A percentile compares a stretch with the other conserved stretches of the same genome.
Conservation (phyloP, 352 stramenopile genomes). For the Elongisporangium anandrum region DNA sequence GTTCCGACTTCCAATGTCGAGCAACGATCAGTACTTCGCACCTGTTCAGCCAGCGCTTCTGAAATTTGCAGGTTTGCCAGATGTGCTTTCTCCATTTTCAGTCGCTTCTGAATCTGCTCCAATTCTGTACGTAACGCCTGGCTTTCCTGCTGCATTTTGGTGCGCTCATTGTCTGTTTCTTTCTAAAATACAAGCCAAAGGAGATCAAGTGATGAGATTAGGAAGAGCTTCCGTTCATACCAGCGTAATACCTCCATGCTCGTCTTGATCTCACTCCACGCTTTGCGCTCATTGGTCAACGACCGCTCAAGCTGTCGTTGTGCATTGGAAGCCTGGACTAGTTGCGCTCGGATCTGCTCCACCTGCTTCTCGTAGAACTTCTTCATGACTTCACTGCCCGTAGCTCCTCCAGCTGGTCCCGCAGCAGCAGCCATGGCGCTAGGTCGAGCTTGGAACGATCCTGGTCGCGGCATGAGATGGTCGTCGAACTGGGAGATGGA, state of each 20-base stretch:
- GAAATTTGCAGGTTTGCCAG: slow-evolving; percentile 60
- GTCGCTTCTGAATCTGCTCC: slow-evolving; percentile 19
- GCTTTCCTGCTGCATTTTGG: neutral
- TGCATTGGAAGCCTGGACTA: slow-evolving; percentile 35
- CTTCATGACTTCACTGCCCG: slow-evolving; percentile 47
- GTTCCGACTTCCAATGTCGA: neutral
- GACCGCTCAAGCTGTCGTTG: slow-evolving; percentile 47
- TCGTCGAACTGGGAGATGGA: slow-evolving; percentile 58
- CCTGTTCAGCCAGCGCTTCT: slow-evolving; percentile 56
- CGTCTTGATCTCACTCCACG: slow-evolving; percentile 15
- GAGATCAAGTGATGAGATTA: neutral
- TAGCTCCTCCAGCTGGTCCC: slow-evolving; percentile 6
- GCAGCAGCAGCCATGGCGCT: slow-evolving; percentile 1
- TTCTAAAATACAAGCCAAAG: neutral
- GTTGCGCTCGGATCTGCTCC: slow-evolving; percentile 63
- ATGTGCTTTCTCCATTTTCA: slow-evolving; percentile 64
- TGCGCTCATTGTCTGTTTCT: neutral
- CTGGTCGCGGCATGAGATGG: slow-evolving; percentile 21
- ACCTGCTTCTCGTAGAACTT: slow-evolving; percentile 82
- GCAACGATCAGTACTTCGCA: slow-evolving; percentile 4
- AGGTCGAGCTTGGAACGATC: slow-evolving; percentile 3
- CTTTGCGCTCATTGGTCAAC: slow-evolving; percentile 35
- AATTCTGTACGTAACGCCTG: slow-evolving; percentile 11
- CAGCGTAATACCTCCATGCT: slow-evolving; percentile 20
- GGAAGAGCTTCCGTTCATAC: neutral